Base-by-base conservation (phyloP, 257 asterid species). In the Solanum chiquidenum region DNA sequence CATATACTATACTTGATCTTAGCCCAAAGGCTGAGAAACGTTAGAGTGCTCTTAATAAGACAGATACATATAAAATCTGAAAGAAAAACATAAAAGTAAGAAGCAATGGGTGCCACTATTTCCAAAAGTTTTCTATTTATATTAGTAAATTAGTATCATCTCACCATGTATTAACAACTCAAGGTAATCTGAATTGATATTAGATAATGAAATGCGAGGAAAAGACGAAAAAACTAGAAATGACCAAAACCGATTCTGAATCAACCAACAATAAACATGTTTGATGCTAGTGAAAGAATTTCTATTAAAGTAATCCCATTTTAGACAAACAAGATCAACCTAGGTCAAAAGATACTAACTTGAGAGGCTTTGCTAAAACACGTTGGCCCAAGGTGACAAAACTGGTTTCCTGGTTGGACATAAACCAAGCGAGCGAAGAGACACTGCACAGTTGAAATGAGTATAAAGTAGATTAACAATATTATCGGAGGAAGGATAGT, bases 401-500 rank as follows among this genome's bases (percentile, higher is more conserved):
- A 92, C 99, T 97, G 83, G 99, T 95, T 94, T 97, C 99, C 89
- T 97, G 99, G 91, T 97, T 97, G 89, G 99, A 97, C 99, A 97
- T 97, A 91, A 97, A 97, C 99, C 95, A 94, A 42, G 98, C 99
- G 94, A 97, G 94, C 68, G 99, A 97, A 89, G 99, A 97, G 86
- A 97, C 99, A 97, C 99, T 97, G 98, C 94, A 93, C 35, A 69
- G 40, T 82, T 58, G 74, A 79, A 68, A 87, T 87, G 55, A 76
- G 18, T 34, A 87, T 60, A 77, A 74, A 88, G 21, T 72, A 37
- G 35, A 7, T 58, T 86, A 31, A 34, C 72, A 86, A 72, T 23
- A 31, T 12, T 31, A 71, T 27, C 16, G 20, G 42, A 80, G 40
- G 66, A 80, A 27, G 20, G 40, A 80, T 46, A 27, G 85, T 80